Base-by-base conservation (phyloP, 768 basidiomycete species). In the Suillus cothurnatus region DNA sequence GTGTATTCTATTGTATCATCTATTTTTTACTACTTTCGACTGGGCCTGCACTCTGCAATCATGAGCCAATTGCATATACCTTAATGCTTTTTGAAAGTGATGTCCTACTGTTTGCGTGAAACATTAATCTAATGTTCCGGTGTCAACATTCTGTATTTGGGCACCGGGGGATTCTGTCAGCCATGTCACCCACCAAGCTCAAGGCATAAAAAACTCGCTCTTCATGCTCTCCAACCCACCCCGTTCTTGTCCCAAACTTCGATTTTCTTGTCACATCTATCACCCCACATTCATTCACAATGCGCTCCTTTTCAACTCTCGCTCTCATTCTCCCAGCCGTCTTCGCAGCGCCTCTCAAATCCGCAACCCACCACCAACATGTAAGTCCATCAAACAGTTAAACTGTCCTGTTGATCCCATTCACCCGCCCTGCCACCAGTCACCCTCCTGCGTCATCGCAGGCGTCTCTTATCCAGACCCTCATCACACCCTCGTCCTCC, bases 1-100 rank as follows among this genome's bases (percentile, higher is more conserved):
- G 38, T 59, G 73, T 74, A 74, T 47, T 53, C 28, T 73, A 75
- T 32, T 74, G 74, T 74, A 75, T 15, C 68, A 67, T 43, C 34
- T 31, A 47, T 61, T 67, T 15, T 23, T 62, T 8, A 60, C n/a
- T 15, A 49, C 61, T 61, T 7, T 34, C 43, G 50, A 52, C 50
- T 21, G 52, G 58, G 28, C 39, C 19, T 34, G 32, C 53, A n/a
- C 1, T 21, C 21, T 41, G 39, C 34, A 41, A 36, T 43, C 26
- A 59, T 5, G 38, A 58, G 36, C 8, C 23, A 26, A 58, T 41
- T 59, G 6, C 38, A 19, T 3, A 59, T 28, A 57, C 21, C 14
- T 26, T 4, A 14, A 39, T 39, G 1, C 38, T 15, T 14, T 38
- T 4, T 38, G 38, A 38, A 34, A 32, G 31, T 32, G 2, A 3